Evolutionary conservation across 129 eudicot species (phyloP), one percentile per base, ranked within the genome.

Genomic region (Scalesia atractyloides): DNA sequence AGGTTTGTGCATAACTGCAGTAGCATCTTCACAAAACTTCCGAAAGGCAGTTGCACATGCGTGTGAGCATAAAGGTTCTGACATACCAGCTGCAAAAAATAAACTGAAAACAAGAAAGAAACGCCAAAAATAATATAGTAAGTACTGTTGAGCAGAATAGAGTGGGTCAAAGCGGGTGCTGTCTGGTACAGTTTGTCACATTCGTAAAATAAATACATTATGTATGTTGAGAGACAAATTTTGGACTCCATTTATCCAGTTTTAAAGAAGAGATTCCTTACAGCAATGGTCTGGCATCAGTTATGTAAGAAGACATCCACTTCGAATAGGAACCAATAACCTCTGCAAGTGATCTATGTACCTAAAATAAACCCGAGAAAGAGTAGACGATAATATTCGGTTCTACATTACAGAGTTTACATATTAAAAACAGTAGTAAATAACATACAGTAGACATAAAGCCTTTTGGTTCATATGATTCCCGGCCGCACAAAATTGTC

Each of bases 331-430:
- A 94, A 70, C 91, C 93, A 70, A 90, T 54, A 81, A 88, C 96
- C 77, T 94, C 97, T 54, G 97, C 97, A 77, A 90, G 85, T 58
- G 99, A 86, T 85, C 82, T 90, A 83, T 90, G 90, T 72, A 90
- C 97, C 99, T 94, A 76, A 71, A 83, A 67, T 9, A 54, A n/a
- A 67, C 39, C 47, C 62, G 50, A 72, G 53, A 20, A 58, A 67
- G 43, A 68, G 54, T 47, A 63, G 20, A 58, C 30, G 64, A 26
- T 58, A 20, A 20, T 64, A 46, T 22, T 72, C 5, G 4, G 58
- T 56, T 24, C 63, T 58, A 20, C 16, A 24, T 50, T 36, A 41
- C 19, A 30, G 34, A 76, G 46, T 50, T 79, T 37, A 58, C 51
- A 71, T 39, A 57, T 34, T 17, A 56, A 64, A 37, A 72, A 56